phyloP scores from a whole-genome alignment of 108 stramenopile genomes.

The Mediolabrus comicus region DNA sequence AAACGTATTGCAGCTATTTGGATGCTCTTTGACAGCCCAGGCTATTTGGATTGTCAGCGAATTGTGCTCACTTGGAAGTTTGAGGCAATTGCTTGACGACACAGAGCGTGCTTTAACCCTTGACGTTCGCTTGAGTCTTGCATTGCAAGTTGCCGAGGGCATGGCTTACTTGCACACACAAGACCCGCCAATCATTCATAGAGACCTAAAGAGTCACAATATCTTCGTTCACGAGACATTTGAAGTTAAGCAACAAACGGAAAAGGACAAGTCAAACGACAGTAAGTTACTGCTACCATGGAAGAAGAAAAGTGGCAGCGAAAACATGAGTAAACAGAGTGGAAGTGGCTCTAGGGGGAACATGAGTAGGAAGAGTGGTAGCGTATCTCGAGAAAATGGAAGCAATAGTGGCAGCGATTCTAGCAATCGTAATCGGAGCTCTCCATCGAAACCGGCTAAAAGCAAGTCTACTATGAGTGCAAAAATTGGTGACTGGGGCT shows the following conservation, averaged over 20 bases:
- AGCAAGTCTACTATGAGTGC: slow-evolving; percentile 74
- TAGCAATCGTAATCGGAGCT: background rate
- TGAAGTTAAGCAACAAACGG: slow-evolving; percentile 41
- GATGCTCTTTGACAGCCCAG: slow-evolving; percentile 93
- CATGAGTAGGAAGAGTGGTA: background rate
- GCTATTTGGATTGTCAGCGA: slow-evolving; percentile 98
- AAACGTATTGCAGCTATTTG: slow-evolving; percentile 95
- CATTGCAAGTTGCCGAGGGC: slow-evolving; percentile 94
- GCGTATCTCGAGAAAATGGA: background rate
- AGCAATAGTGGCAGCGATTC: slow-evolving; percentile 19
- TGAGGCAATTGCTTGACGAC: slow-evolving; percentile 93
- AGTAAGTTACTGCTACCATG: slow-evolving; percentile 35
- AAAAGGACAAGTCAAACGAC: slow-evolving; percentile 31
- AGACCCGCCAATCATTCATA: slow-evolving; percentile 95
- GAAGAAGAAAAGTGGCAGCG: slow-evolving; percentile 27
- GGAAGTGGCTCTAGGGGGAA: background rate
- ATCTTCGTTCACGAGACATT: slow-evolving; percentile 95
- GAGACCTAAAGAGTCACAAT: slow-evolving; percentile 98
- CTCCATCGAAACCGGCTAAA: slow-evolving; percentile 41
- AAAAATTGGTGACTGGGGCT: slow-evolving; percentile 97
- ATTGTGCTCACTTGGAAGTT: slow-evolving; percentile 88
- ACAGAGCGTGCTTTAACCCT: slow-evolving; percentile 58
- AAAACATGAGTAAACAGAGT: slow-evolving; percentile 14
- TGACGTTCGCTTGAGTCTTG: slow-evolving; percentile 62
- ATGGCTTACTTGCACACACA: slow-evolving; percentile 95